A percentile compares a stretch with the other conserved stretches of the same genome.
These are phyloP conservation scores for Aspergillus chevalieri DNA, from an alignment of 2,329 filamentous ascomycete species.

Conservation along the genomic window DNA sequence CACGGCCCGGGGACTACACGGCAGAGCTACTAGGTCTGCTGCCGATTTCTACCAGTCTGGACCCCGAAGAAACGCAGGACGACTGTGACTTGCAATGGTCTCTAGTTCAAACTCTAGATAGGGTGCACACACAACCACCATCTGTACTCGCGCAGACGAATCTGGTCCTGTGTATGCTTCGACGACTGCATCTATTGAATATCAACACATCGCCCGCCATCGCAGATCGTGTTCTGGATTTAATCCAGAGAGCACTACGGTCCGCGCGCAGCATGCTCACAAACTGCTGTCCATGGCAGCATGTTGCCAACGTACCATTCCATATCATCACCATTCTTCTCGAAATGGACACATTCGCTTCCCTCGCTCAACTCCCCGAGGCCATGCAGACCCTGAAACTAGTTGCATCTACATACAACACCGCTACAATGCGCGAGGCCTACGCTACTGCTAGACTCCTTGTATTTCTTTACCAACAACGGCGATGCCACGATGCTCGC, in stretches of 20 bases:
- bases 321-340: constrained; percentile 52
- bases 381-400: constrained; percentile 44
- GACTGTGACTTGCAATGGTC: constrained; percentile 39
- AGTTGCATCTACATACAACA: constrained; percentile 40
- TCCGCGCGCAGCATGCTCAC: constrained; percentile 42
- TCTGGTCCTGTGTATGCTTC: constrained; percentile 48
- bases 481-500: constrained; percentile 36
- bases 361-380: constrained; percentile 43
- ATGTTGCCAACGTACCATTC: constrained; percentile 54
- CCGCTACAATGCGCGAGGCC: constrained; percentile 45
- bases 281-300: constrained; percentile 49
- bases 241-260: constrained; percentile 39
- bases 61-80: constrained; percentile 41
- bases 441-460: constrained; percentile 48
- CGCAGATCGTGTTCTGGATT: constrained; percentile 38
- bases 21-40: constrained; percentile 47
- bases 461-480: constrained; percentile 45
- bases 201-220: constrained; percentile 36
- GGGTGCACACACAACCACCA: constrained; percentile 36
- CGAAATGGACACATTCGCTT: constrained; percentile 47
- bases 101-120: constrained; percentile 33
- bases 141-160: constrained; percentile 50
- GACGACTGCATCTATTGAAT: constrained; percentile 46
- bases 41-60: constrained; percentile 47
- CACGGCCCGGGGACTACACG: constrained; percentile 42